Evolutionary conservation across 176 grass and related monocot genomes (phyloP), one percentile per base, ranked within the genome.

Genomic region (Alloteropsis semialata): DNA sequence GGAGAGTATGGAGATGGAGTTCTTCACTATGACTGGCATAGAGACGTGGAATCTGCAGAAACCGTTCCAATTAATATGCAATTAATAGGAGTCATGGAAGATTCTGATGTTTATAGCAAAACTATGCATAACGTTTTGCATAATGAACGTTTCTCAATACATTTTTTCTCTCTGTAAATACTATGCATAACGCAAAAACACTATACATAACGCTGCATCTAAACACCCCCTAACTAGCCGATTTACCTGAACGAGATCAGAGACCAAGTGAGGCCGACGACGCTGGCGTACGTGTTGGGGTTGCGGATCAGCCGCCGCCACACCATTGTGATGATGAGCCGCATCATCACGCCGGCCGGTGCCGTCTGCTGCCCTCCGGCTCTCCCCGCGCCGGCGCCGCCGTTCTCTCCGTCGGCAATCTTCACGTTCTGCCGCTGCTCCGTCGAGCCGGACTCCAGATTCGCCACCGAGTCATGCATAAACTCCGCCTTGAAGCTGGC

Each of bases 271-370:
- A 99, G 87, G 51, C 93, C 96, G 42, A 99, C 72, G 67, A 99
- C 60, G 72, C 96, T 96, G 79, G 96, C 94, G 62, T 93, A 96
- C 65, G 96, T 89, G 91, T 99, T 99, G 27, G 96, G 96, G 62
- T 99, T 99, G 43, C 96, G 88, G 45, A 96, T 93, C 37, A 99
- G 85, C 69, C 91, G 78, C 37, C 96, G 96, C 96, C 89, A 96
- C 29, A 99, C 96, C 93, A 93, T 96, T 7, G 91, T 96, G 27
- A 98, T 48, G 82, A 98, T 96, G 43, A 98, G 93, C 67, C 91
- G 66, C 39, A 82, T 75, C 87, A 98, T 88, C 18, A 98, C 96
- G 84, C 96, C 79, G 5, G 89, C 49, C 45, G 96, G 91, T 6
- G 93, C 91, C 85, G 76, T 90, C 61, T 89, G 90, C 51, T 74